Conservation (phyloP, 495 filamentous ascomycete genomes). For the Hapsidospora chrysogenum region DNA sequence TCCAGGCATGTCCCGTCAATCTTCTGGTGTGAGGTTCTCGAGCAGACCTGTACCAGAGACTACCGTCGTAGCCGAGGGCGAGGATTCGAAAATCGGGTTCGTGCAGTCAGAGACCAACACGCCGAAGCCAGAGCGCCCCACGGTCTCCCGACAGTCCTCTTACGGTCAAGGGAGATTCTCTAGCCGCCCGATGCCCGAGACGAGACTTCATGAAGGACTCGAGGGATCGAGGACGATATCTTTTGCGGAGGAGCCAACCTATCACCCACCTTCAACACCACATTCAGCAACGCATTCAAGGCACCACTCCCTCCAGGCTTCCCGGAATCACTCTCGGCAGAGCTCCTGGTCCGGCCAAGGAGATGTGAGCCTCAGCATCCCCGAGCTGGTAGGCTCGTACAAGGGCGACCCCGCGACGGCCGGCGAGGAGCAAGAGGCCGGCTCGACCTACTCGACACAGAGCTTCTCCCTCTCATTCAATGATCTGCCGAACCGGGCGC, state of each 20-base stretch:
- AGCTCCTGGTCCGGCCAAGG: constrained; percentile 5
- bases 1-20: constrained; percentile 32
- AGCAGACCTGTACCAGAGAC: constrained; percentile 62
- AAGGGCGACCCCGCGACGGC: constrained; percentile 5
- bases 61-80: constrained; percentile 44
- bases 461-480: constrained; percentile 63
- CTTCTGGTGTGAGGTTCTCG: constrained; percentile 43
- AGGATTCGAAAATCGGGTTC: constrained; percentile 66
- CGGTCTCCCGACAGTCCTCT: constrained; percentile 29
- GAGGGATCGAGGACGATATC: constrained; percentile 47
- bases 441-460: constrained; percentile 44
- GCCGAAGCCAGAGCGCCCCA: constrained; percentile 17
- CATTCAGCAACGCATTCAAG: too few relatives aligned
- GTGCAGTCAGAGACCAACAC: constrained; percentile 24
- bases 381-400: constrained; percentile 17
- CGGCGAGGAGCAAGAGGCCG: constrained; percentile 12
- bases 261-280: background rate
- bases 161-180: constrained; percentile 32
- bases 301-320: too few relatives aligned
- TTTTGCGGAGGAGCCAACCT: constrained; percentile 30
- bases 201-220: constrained; percentile 34
- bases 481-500: constrained; percentile 64
- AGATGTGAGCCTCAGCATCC: constrained; percentile 14
- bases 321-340: constrained; percentile 1
- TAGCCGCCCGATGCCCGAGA: constrained; percentile 44